A percentile compares a stretch with the other conserved stretches of the same genome.
Conservation (phyloP, 2,329 filamentous ascomycete species). For the Beauveria australis region DNA sequence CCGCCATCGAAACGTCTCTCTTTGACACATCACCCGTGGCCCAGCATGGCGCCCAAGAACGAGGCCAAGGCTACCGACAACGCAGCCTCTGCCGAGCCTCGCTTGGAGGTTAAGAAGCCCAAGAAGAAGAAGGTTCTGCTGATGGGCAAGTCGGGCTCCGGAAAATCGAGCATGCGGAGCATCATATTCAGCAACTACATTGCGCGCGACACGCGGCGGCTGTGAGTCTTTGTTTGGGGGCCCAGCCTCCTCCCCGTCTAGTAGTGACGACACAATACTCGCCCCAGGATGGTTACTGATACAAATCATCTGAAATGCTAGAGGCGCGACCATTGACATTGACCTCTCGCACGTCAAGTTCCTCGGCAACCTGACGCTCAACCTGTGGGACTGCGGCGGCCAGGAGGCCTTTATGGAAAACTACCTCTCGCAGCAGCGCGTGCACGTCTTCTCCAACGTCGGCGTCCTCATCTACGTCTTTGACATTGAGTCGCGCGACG, state of each 20-base stretch:
- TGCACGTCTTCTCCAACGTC: slow-evolving; percentile 94
- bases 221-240: slow-evolving; percentile 38
- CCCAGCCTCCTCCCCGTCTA: not conserved
- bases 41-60: slow-evolving; percentile 25
- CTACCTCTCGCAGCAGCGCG: slow-evolving; percentile 89
- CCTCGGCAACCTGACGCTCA: slow-evolving; percentile 92
- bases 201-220: slow-evolving; percentile 82
- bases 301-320: slow-evolving; percentile 17
- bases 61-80: slow-evolving; percentile 23
- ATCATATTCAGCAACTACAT: slow-evolving; percentile 99
- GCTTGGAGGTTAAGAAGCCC: slow-evolving; percentile 52
- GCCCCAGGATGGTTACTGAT: not conserved
- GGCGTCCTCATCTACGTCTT: slow-evolving; percentile 98
- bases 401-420: slow-evolving; percentile 99
- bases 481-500: slow-evolving; percentile 93
- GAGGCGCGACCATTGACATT: slow-evolving; percentile 92
- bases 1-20: not conserved
- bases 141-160: slow-evolving; percentile 94
- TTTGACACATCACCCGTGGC: not conserved
- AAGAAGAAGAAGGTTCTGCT: slow-evolving; percentile 83
- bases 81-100: slow-evolving; percentile 25
- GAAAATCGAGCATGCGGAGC: slow-evolving; percentile 96
- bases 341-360: slow-evolving; percentile 98
- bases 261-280: not conserved
- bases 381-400: slow-evolving; percentile 97